These are phyloP conservation scores for Hura crepitans DNA, from an alignment of 441 rosid genomes.

Conservation along the genomic window DNA sequence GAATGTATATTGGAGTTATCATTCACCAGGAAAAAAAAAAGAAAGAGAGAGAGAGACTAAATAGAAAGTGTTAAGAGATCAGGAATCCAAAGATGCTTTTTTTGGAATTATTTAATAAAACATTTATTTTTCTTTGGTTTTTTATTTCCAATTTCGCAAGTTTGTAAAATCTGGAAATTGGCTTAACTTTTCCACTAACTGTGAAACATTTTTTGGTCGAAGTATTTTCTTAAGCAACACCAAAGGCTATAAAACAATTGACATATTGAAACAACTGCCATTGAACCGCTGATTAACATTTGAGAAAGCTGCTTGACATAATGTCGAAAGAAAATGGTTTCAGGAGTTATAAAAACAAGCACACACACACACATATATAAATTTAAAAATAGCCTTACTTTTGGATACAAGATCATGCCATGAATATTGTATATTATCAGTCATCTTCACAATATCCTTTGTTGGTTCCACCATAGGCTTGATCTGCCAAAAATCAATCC, in stretches of 20 bases:
- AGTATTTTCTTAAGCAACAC: not conserved
- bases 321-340: too few relatives aligned
- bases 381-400: constrained; percentile 41
- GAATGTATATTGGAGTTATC: too few relatives aligned
- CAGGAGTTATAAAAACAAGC: too few relatives aligned
- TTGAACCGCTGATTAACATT: not conserved
- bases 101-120: not conserved
- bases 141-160: not conserved
- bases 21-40: too few relatives aligned
- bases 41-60: too few relatives aligned
- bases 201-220: not conserved
- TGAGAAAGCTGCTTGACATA: not conserved
- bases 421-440: constrained; percentile 54
- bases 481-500: constrained; percentile 53
- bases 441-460: constrained; percentile 43
- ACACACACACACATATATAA: not conserved
- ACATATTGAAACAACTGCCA: not conserved
- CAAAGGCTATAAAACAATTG: not conserved
- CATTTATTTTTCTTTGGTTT: too few relatives aligned
- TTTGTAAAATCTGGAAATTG: too few relatives aligned
- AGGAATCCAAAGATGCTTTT: too few relatives aligned
- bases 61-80: too few relatives aligned
- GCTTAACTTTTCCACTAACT: not conserved
- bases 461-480: constrained; percentile 85
- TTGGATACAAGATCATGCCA: constrained; percentile 97